A percentile compares a stretch with the other conserved stretches of the same genome.
phyloP scores from a whole-genome alignment of 768 basidiomycete species.

The Trametes meyenii region DNA sequence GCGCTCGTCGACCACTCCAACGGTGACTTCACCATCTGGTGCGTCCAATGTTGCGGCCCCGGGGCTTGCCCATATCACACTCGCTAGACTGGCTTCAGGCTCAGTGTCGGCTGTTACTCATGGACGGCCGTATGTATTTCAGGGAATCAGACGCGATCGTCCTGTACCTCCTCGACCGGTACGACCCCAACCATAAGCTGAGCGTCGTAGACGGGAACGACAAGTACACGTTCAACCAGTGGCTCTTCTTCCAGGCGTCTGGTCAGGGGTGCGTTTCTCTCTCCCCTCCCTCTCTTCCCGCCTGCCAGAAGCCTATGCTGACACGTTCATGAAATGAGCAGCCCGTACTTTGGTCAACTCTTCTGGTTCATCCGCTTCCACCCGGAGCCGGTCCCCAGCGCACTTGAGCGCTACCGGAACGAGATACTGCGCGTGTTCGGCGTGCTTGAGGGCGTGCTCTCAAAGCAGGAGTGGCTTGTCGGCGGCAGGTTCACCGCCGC shows the following conservation, averaged over 20 bases:
- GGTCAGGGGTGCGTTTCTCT: slow-evolving; percentile 30
- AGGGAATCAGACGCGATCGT: slow-evolving; percentile 45
- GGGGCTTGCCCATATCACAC: too few species aligned
- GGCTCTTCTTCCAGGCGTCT: slow-evolving; percentile 47
- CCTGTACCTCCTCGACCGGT: slow-evolving; percentile 46
- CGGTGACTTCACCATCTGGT: slow-evolving; percentile 36
- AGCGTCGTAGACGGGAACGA: slow-evolving; percentile 21
- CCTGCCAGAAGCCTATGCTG: neutral
- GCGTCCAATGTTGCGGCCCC: too few species aligned
- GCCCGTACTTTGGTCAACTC: slow-evolving; percentile 15
- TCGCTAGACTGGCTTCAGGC: too few species aligned
- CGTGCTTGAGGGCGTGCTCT: slow-evolving; percentile 24
- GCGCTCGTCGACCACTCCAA: slow-evolving; percentile 37
- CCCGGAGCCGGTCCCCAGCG: slow-evolving; percentile 18
- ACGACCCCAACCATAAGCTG: slow-evolving; percentile 46
- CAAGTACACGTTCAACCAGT: slow-evolving; percentile 36
- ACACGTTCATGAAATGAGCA: neutral
- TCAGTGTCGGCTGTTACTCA: too few species aligned
- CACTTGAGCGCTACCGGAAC: slow-evolving; percentile 26
- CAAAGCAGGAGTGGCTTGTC: slow-evolving; percentile 21
- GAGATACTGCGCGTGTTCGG: slow-evolving; percentile 25
- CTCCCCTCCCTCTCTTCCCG: neutral
- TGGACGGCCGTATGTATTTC: too few species aligned
- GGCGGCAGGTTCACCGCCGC: slow-evolving; percentile 10
- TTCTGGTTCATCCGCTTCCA: slow-evolving; percentile 6